Base-by-base conservation (phyloP, 2,329 filamentous ascomycete species). In the Chrysoporthe puriensis region DNA sequence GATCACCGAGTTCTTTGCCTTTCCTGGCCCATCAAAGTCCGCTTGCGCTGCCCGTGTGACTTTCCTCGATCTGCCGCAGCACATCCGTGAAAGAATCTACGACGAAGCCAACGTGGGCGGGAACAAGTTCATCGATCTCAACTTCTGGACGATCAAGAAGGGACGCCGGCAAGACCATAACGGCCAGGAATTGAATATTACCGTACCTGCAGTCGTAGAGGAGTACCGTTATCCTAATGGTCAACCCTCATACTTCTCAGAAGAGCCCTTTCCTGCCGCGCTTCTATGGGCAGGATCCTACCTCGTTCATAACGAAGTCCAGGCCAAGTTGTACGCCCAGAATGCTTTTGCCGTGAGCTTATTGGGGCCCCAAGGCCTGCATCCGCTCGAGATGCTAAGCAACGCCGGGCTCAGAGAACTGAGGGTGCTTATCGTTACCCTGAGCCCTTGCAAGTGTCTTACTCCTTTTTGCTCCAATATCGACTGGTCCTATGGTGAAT, bases 91-190 rank as follows among this genome's bases (percentile, higher is more conserved):
- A 26, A 48, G 16, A 16, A 52, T 62, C 60, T 62, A 62, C 18
- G 60, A 62, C 13, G 44, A 62, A 32, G 60, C 60, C 6, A 48
- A 52, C 8, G 44, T 62, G 14, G 42, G 60, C 16, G 43, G 43
- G 8, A 13, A 43, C 43, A 50, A 62, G 18, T 62, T 62, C 60
- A 62, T 62, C 34, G 43, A 36, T n/a, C 60, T 48, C 14, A 48
- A 62, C 43, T 48, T 62, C 43, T 62, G 60, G 60, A 21, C 32
- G 3, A 21, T 6, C 43, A 50, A 62, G 32, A n/a, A 32, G 14
- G 21, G 14, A 8, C 26, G 9, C 32, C 36, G 42, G 44, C 16
- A 48, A 26, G 60, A 62, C 42, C 43, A 62, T 7, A 36, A 46
- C 26, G 60, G 32, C 4, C n/a, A 62, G 43, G n/a, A 62, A 6